phyloP scores from a whole-genome alignment of 176 grass and related monocot species.

The Eleusine coracana region DNA sequence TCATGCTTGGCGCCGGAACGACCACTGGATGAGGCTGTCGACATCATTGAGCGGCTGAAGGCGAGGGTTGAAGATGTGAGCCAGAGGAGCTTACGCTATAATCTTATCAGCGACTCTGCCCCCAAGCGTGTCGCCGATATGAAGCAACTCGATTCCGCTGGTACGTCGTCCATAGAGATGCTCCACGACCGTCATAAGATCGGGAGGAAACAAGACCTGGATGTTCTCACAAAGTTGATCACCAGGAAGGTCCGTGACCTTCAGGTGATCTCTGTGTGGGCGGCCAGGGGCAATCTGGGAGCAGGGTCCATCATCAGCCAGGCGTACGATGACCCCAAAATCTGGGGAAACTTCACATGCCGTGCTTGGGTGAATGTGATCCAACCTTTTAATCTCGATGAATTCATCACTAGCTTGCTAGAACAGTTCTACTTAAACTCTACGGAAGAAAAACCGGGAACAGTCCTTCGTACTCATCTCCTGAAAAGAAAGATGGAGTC shows the following conservation, averaged over 20 bases:
- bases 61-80: neutral
- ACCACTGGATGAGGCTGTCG: neutral
- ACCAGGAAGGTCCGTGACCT: neutral
- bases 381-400: neutral
- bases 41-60: neutral
- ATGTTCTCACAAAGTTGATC: neutral
- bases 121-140: neutral
- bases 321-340: neutral
- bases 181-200: no score
- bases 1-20: neutral
- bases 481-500: no score
- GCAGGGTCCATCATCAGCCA: neutral
- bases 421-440: neutral
- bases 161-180: no score
- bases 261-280: neutral
- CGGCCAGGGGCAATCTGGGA: no score
- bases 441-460: no score
- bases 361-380: neutral
- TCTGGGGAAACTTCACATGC: neutral
- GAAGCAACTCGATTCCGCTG: neutral
- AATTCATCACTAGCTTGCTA: neutral
- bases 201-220: neutral
- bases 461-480: no score
- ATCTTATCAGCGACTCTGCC: neutral
- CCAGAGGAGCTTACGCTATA: neutral